These are phyloP conservation scores for Ilyonectria mors-panacis DNA, from an alignment of 2,329 filamentous ascomycete genomes.

Conservation along the genomic window DNA sequence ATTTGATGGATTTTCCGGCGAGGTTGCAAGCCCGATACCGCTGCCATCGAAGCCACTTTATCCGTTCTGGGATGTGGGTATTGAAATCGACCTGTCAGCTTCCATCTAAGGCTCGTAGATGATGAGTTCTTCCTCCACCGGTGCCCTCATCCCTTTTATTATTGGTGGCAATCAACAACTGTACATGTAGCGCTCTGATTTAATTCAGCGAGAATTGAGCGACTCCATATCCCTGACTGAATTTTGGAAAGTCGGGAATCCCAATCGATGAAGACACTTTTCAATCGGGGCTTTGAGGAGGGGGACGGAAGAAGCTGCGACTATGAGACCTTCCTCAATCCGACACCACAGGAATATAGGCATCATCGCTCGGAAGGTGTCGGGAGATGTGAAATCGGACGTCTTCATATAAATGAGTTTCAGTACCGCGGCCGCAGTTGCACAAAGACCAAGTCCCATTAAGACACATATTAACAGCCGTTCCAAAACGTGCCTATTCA, in stretches of 20 bases:
- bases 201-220: too few relatives aligned
- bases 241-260: not conserved
- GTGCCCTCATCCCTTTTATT: too few relatives aligned
- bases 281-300: slow-evolving; percentile 21
- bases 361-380: slow-evolving; percentile 4
- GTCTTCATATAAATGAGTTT: slow-evolving; percentile 17
- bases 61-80: too few relatives aligned
- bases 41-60: too few relatives aligned
- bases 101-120: too few relatives aligned
- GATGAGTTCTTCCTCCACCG: too few relatives aligned
- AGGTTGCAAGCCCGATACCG: too few relatives aligned
- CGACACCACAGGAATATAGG: slow-evolving; percentile 14
- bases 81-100: too few relatives aligned
- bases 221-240: too few relatives aligned
- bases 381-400: slow-evolving; percentile 7
- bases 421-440: slow-evolving; percentile 4
- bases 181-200: too few relatives aligned
- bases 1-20: too few relatives aligned
- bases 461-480: slow-evolving; percentile 8
- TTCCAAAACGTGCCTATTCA: slow-evolving; percentile 8
- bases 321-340: slow-evolving; percentile 15
- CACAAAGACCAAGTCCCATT: slow-evolving; percentile 17
- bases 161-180: too few relatives aligned
- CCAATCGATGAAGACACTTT: slow-evolving; percentile 1
- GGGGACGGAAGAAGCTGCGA: slow-evolving; percentile 16